Evolutionary conservation across 257 asterid genomes (phyloP), one percentile per base, ranked within the genome.

Genomic region (Scutellaria baicalensis): DNA sequence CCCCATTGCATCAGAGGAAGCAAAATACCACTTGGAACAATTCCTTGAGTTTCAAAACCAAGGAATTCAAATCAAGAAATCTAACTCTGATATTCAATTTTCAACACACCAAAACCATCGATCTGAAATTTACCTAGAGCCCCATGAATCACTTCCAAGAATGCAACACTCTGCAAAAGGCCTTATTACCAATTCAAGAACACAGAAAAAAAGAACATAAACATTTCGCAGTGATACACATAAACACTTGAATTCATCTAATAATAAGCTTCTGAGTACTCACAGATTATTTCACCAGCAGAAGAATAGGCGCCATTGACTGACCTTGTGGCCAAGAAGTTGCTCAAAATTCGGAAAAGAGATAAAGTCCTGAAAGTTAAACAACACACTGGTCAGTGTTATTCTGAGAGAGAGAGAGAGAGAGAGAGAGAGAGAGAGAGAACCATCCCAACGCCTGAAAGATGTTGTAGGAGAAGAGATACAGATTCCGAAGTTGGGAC

Each of bases 1-100:
- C 93, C 96, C 99, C 99, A 91, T 78, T 93, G 99, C 96, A 91
- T 78, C 83, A 93, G 80, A 65, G 99, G 97, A 72, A 91, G 80
- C 71, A 89, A 31, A 54, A 78, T 68, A 31, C 97, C 99, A 82
- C 92, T 93, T 2, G 99, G 96, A 83, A 89, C 97, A 81, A 91
- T 82, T 81, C 99, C 99, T 93, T 71, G 21, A 59, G 66, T 64
- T 54, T 50, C 63, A 68, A 33, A 49, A 39, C n/a, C 13, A 17
- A 27, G 38, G 43, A 21, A 42, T 14, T 36, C 8, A 36, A 27
- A 70, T 20, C 48, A 68, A 72, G 10, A 20, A 12, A 69, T 9
- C 1, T 1, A 23, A 23, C 38, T 50, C 9, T 23, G 1, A 59
- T 35, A 66, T 38, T 23, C 11, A 51, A 74, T 42, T 27, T 27